Base-by-base conservation (phyloP, 192 early-diverging fungal genomes). In the Coemansia sp. region DNA sequence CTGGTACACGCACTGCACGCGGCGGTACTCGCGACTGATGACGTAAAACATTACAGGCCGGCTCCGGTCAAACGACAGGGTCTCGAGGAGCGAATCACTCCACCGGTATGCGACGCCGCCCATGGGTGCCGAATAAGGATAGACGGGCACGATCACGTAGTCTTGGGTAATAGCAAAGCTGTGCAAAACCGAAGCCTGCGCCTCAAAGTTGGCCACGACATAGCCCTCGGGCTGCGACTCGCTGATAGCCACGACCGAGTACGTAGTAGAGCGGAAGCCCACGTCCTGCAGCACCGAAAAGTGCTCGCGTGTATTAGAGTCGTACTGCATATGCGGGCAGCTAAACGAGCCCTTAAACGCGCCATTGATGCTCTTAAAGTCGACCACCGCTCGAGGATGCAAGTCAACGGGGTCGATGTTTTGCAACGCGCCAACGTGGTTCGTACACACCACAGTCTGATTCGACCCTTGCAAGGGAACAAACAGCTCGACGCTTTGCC, bases 261-360 rank as follows among this genome's bases (percentile, higher is more conserved):
- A 93, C 35, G 83, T 81, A 1, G 89, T 89, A 5, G 81, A 83
- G n/a, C 88, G 84, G 68, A 86, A 86, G 12, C 89, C 89, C 27
- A 89, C 77, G 57, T 92, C 89, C 85, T 90, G 86, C n/a, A 87
- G 77, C 39, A 92, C 89, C 22, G 89, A 88, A 65, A 94, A 89
- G 67, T 89, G 86, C 71, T 94, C 90, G 43, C 90, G 87, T 14
- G 90, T 91, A 36, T 76, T 60, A 7, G 84, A 54, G 71, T 94
- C 92, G 63, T 83, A 89, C 63, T 90, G 87, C 35, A 87, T 80
- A 65, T 94, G 90, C 32, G 93, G 88, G 31, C 87, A 85, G 22
- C 89, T 83, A 42, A 86, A 83, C 49, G 82, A 75, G 7, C 91
- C 91, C 64, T 78, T 85, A 62, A 93, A 89, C 19, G 71, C 70